Percentiles rank a stretch among this genome's conserved stretches.
phyloP scores from a whole-genome alignment of 2,329 filamentous ascomycete species.

The Exserohilum turcica region DNA sequence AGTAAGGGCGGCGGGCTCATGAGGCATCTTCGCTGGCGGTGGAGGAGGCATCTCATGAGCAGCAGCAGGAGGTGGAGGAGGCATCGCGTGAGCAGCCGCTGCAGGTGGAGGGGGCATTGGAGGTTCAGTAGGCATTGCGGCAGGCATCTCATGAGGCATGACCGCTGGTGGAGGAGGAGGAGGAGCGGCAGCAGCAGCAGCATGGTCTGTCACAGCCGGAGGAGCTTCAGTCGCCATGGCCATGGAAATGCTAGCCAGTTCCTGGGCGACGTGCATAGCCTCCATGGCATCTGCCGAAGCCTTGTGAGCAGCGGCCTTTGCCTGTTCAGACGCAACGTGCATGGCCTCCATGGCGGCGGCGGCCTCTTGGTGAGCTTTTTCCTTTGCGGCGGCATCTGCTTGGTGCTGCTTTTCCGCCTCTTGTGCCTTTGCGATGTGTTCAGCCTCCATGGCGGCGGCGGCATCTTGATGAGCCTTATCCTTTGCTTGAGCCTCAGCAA shows the following conservation, averaged over 20 bases:
- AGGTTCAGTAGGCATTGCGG: slow-evolving; percentile 2
- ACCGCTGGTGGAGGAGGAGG: slow-evolving; percentile 6
- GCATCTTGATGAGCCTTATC: slow-evolving; percentile 25
- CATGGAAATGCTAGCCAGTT: slow-evolving; percentile 13
- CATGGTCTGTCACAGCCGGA: slow-evolving; percentile 2
- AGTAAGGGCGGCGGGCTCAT: not conserved
- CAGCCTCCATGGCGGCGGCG: slow-evolving; percentile 20
- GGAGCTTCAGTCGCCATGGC: slow-evolving; percentile 6
- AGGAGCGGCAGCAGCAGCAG: not conserved
- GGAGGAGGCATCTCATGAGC: not conserved
- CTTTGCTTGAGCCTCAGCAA: slow-evolving; percentile 25
- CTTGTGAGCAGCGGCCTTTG: slow-evolving; percentile 16
- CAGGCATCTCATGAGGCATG: slow-evolving; percentile 9
- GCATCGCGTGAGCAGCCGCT: slow-evolving; percentile 4
- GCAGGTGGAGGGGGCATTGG: slow-evolving; percentile 1
- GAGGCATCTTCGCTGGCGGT: not conserved
- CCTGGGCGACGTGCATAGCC: slow-evolving; percentile 21
- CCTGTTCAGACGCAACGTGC: slow-evolving; percentile 17
- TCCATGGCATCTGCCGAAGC: slow-evolving; percentile 18
- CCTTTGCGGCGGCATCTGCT: slow-evolving; percentile 11
- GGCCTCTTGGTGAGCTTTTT: slow-evolving; percentile 11
- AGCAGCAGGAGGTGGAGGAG: not conserved
- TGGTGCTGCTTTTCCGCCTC: slow-evolving; percentile 20
- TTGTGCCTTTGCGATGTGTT: slow-evolving; percentile 24
- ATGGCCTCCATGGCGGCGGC: slow-evolving; percentile 19